These are phyloP conservation scores for Heterobasidion parviporum DNA, from an alignment of 1,284 basidiomycete genomes.

Conservation along the genomic window DNA sequence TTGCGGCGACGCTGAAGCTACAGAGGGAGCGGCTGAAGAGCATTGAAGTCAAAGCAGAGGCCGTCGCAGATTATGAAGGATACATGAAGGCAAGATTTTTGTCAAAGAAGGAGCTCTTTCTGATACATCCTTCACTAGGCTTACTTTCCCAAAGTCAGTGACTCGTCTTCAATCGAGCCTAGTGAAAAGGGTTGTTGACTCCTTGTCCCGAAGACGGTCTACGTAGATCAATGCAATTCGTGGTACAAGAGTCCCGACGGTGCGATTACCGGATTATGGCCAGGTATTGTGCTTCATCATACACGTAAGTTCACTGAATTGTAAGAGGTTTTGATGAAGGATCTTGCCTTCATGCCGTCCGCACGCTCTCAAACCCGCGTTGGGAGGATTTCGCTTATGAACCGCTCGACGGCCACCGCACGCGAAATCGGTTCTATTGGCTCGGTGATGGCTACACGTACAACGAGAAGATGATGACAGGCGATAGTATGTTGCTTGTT, in stretches of 20 bases:
- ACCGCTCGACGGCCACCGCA: slow-evolving; percentile 23
- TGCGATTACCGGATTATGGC: slow-evolving; percentile 50
- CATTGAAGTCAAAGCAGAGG: slow-evolving; percentile 41
- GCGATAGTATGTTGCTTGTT: slow-evolving; percentile 34
- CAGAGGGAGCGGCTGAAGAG: slow-evolving; percentile 46
- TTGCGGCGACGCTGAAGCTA: slow-evolving; percentile 39
- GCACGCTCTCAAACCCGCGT: slow-evolving; percentile 41
- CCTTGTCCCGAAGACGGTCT: slow-evolving; percentile 38
- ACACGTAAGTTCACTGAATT: neutral
- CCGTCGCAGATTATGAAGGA: slow-evolving; percentile 44
- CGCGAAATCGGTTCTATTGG: slow-evolving; percentile 46
- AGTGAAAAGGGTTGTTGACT: neutral
- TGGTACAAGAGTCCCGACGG: slow-evolving; percentile 65
- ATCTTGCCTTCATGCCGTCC: slow-evolving; percentile 44
- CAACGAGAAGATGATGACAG: slow-evolving; percentile 31
- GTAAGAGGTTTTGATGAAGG: slow-evolving; percentile 21
- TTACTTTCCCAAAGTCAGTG: slow-evolving; percentile 35
- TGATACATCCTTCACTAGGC: slow-evolving; percentile 16
- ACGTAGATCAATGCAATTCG: slow-evolving; percentile 47
- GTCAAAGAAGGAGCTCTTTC: no score
- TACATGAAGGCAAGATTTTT: slow-evolving; percentile 33
- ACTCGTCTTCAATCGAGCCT: neutral
- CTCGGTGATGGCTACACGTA: slow-evolving; percentile 47
- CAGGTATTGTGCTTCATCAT: slow-evolving; percentile 27
- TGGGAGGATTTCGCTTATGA: slow-evolving; percentile 64